phyloP scores from a whole-genome alignment of 2,329 filamentous ascomycete species.

The Fonsecaea pugnacius region DNA sequence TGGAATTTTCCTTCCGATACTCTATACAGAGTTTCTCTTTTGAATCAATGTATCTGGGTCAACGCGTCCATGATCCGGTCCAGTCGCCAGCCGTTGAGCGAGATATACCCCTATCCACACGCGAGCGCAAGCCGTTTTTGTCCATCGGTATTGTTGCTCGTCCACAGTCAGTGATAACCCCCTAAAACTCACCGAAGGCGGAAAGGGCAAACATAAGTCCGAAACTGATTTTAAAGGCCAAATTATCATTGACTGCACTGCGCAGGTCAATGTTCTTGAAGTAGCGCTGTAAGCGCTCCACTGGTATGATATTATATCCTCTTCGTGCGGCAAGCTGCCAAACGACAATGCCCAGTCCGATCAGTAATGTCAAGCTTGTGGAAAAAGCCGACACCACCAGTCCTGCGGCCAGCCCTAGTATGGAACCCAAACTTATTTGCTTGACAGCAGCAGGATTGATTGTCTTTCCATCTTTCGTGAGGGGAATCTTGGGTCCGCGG shows the following conservation, averaged over 20 bases:
- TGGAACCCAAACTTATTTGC: conserved; percentile 52
- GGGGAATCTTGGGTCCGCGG: conserved; percentile 33
- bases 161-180: background rate
- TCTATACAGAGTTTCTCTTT: background rate
- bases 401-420: conserved; percentile 50
- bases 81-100: background rate
- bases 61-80: background rate
- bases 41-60: background rate
- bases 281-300: conserved; percentile 47
- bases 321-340: conserved; percentile 54
- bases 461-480: conserved; percentile 34
- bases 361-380: conserved; percentile 48
- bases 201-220: conserved; percentile 51
- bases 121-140: background rate
- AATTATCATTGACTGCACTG: conserved; percentile 45
- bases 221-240: conserved; percentile 54
- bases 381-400: conserved; percentile 52
- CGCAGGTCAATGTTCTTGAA: conserved; percentile 48
- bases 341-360: conserved; percentile 51
- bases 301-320: conserved; percentile 52
- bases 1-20: background rate
- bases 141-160: background rate
- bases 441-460: conserved; percentile 43
- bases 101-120: background rate
- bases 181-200: conserved; percentile 46